A percentile compares a stretch with the other conserved stretches of the same genome.
Conservation (phyloP, 768 basidiomycete genomes). For the Mycena olivaceomarginata region DNA sequence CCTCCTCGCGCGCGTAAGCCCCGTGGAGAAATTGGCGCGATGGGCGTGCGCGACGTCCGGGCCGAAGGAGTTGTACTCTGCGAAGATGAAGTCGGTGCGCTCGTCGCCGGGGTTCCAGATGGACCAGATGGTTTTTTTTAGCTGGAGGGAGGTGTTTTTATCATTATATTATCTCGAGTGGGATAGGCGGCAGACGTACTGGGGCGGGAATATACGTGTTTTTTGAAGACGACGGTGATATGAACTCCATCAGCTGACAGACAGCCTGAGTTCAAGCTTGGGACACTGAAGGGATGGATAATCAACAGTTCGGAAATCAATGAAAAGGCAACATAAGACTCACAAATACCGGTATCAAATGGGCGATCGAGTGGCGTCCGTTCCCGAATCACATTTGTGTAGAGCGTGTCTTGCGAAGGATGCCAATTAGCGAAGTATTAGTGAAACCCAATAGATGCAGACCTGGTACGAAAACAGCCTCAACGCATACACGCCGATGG, state of each 20-base stretch:
- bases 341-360: no score
- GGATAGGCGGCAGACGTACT: no score
- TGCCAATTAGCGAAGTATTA: no score
- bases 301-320: no score
- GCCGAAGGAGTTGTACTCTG: conserved; percentile 49
- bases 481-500: conserved; percentile 43
- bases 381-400: no score
- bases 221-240: conserved; percentile 50
- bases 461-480: conserved; percentile 44
- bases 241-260: not conserved
- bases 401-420: no score
- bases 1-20: conserved; percentile 36
- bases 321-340: no score
- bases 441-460: not conserved
- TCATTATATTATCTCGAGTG: no score
- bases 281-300: not conserved
- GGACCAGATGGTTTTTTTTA: conserved; percentile 51
- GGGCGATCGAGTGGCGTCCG: conserved; percentile 48
- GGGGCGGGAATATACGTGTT: conserved; percentile 47
- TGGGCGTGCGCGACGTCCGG: conserved; percentile 35
- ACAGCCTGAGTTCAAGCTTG: no score
- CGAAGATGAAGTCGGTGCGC: conserved; percentile 52
- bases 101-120: conserved; percentile 50
- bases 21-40: conserved; percentile 47
- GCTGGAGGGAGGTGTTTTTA: no score